phyloP scores from a whole-genome alignment of 2,329 filamentous ascomycete species.

The Aspergillus proliferans region DNA sequence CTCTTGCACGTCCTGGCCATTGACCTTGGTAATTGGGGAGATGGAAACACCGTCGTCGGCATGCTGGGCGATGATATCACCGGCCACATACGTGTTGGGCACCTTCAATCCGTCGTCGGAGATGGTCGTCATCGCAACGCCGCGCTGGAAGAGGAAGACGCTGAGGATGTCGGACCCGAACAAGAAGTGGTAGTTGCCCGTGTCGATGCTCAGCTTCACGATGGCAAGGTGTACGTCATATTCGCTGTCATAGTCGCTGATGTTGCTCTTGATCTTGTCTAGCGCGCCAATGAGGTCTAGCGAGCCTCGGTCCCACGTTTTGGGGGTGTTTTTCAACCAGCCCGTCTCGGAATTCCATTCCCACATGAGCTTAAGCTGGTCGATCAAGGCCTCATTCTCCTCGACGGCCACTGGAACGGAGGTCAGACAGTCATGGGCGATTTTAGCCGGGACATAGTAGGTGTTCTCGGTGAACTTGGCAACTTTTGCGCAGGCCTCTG shows the following conservation, averaged over 20 bases:
- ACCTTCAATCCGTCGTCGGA: constrained; percentile 3
- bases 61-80: constrained; percentile 9
- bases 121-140: constrained; percentile 2
- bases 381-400: constrained; percentile 14
- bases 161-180: constrained; percentile 6
- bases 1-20: constrained; percentile 22
- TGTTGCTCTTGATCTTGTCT: constrained; percentile 7
- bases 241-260: constrained; percentile 6
- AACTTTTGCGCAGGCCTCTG: too few relatives aligned
- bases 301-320: constrained; percentile 5
- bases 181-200: constrained; percentile 8
- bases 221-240: constrained; percentile 8
- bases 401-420: constrained; percentile 16
- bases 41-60: constrained; percentile 4
- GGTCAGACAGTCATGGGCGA: constrained; percentile 15
- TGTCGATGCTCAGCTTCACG: constrained; percentile 2
- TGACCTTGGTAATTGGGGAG: constrained; percentile 24
- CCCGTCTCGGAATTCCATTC: constrained; percentile 19
- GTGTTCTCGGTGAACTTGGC: too few relatives aligned
- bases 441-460: background rate
- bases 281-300: constrained; percentile 7
- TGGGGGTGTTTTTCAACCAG: constrained; percentile 10
- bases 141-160: constrained; percentile 4
- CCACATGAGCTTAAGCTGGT: constrained; percentile 15
- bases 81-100: constrained; percentile 6